Conservation (phyloP, 768 basidiomycete genomes). For the Termitomyces sp. region DNA sequence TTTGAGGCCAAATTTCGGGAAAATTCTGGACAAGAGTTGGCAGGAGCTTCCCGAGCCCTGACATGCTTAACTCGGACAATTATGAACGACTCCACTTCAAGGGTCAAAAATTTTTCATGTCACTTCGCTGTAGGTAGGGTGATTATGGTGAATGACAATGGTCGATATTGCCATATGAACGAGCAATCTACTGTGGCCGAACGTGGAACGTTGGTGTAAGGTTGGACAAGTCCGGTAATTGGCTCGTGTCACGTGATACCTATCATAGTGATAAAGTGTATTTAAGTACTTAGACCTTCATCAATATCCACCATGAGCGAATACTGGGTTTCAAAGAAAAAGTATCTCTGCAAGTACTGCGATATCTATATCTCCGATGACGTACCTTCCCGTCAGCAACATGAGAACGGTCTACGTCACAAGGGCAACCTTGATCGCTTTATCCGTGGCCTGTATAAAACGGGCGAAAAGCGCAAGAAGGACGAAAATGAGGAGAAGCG, state of each 20-base stretch:
- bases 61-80: no score
- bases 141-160: not conserved
- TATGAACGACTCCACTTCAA: not conserved
- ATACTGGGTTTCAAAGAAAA: conserved; percentile 91
- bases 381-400: conserved; percentile 83
- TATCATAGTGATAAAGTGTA: no score
- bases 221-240: no score
- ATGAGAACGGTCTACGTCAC: conserved; percentile 91
- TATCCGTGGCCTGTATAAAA: conserved; percentile 89
- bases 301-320: conserved; percentile 59
- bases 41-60: no score
- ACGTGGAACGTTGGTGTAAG: no score
- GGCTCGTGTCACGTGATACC: not conserved
- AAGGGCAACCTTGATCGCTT: conserved; percentile 92
- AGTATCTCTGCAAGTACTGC: conserved; percentile 96
- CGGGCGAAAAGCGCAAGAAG: conserved; percentile 82
- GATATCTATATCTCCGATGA: conserved; percentile 97
- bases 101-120: not conserved
- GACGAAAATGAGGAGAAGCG: conserved; percentile 80
- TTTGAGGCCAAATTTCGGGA: no score
- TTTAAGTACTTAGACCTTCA: no score
- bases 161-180: not conserved
- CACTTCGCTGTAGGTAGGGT: not conserved
- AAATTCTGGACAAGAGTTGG: no score
- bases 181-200: not conserved